Conservation (phyloP, 257 asterid species). For the Fraxinus quadrangulata region DNA sequence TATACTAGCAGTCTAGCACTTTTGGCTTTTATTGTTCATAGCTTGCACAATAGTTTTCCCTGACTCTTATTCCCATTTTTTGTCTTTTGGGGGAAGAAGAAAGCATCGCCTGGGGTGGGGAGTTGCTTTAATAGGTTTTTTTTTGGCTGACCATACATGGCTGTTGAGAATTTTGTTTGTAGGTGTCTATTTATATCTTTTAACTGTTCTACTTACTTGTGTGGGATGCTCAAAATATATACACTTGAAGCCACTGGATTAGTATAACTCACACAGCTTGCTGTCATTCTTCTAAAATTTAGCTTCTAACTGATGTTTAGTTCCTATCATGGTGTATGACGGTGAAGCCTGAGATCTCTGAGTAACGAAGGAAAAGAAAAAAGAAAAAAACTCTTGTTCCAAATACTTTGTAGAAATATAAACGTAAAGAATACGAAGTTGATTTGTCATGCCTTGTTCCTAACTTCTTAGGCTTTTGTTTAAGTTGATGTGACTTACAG, state of each 20-base stretch:
- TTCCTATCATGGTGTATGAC: background rate
- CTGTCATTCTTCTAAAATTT: background rate
- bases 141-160: background rate
- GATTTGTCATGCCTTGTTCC: background rate
- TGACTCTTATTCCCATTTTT: background rate
- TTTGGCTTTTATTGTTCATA: background rate
- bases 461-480: background rate
- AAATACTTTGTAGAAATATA: background rate
- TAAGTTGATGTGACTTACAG: background rate
- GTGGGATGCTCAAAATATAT: background rate
- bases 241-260: background rate
- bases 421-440: background rate
- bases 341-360: background rate
- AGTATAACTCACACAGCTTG: background rate
- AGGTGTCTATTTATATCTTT: background rate
- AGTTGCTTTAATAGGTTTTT: background rate
- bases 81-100: background rate
- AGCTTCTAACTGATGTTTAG: background rate
- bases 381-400: background rate
- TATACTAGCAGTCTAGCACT: conserved; percentile 1
- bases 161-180: background rate
- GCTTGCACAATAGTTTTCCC: background rate
- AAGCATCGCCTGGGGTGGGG: background rate
- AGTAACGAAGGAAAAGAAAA: background rate
- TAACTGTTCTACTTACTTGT: background rate